Percentiles rank a stretch among this genome's conserved stretches.
Evolutionary conservation across 306 rosid genomes (phyloP).

Genomic region (Luffa acutangula): DNA sequence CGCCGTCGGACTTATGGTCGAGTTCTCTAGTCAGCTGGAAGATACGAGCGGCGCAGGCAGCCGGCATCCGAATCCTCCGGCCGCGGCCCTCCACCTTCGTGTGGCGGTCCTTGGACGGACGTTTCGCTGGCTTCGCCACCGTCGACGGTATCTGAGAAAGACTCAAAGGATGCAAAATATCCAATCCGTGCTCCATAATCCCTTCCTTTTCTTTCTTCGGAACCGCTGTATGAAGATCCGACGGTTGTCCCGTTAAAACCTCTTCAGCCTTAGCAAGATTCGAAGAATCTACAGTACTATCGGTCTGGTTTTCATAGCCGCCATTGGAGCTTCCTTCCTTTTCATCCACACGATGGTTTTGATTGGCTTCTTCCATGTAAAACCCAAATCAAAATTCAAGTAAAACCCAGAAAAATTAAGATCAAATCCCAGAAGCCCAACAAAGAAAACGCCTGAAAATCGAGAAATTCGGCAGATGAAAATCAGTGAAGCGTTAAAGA

Average conservation of each 20-base stretch:
- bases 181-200: constrained; percentile 23
- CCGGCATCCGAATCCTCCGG: constrained; percentile 81
- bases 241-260: constrained; percentile 5
- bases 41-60: constrained; percentile 68
- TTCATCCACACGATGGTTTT: background rate
- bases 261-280: constrained; percentile 14
- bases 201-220: constrained; percentile 42
- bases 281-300: background rate
- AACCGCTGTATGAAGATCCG: constrained; percentile 1
- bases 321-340: background rate
- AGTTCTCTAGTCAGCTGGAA: constrained; percentile 79
- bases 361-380: background rate
- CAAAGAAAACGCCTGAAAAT: background rate
- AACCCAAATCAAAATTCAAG: background rate
- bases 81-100: constrained; percentile 91
- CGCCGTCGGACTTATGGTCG: constrained; percentile 82
- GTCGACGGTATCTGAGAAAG: constrained; percentile 19
- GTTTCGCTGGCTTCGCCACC: constrained; percentile 13
- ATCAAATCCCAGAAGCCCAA: background rate
- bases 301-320: background rate
- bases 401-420: constrained; percentile 3
- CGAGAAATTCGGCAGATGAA: constrained; percentile 7
- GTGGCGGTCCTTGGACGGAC: constrained; percentile 66
- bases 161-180: constrained; percentile 20
- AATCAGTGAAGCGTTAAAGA: background rate